phyloP scores from a whole-genome alignment of 1,284 basidiomycete genomes.

The Papiliotrema nemorosa region DNA sequence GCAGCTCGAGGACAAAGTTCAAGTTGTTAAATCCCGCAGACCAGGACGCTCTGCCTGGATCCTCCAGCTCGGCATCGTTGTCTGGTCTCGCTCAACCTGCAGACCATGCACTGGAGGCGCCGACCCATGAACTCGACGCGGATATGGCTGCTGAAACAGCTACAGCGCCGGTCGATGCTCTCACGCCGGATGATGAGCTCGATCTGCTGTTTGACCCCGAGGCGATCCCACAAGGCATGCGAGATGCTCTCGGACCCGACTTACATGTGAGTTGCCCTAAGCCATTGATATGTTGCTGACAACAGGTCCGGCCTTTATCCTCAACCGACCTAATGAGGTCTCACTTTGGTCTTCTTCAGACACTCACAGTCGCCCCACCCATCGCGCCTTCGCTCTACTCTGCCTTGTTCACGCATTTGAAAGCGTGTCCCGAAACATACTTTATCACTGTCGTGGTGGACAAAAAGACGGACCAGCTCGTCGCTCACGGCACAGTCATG shows the following conservation, averaged over 20 bases:
- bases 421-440: constrained; percentile 61
- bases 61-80: neutral
- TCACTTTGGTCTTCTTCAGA: constrained; percentile 76
- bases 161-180: neutral
- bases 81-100: neutral
- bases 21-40: constrained; percentile 1
- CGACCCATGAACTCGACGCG: too few species aligned
- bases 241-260: constrained; percentile 21
- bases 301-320: constrained; percentile 80
- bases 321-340: constrained; percentile 78
- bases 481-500: constrained; percentile 79
- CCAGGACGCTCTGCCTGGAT: neutral
- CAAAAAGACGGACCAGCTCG: constrained; percentile 69
- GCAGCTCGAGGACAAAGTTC: constrained; percentile 30
- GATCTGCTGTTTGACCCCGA: constrained; percentile 68
- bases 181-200: constrained; percentile 64
- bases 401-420: constrained; percentile 59
- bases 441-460: constrained; percentile 81
- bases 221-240: constrained; percentile 54
- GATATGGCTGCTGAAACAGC: neutral
- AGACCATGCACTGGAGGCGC: neutral
- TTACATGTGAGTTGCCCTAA: constrained; percentile 19
- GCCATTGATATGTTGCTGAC: neutral
- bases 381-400: constrained; percentile 67
- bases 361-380: constrained; percentile 74